These are phyloP conservation scores for Gilbertella persicaria DNA, from an alignment of 371 early-diverging fungal genomes.

Conservation along the genomic window DNA sequence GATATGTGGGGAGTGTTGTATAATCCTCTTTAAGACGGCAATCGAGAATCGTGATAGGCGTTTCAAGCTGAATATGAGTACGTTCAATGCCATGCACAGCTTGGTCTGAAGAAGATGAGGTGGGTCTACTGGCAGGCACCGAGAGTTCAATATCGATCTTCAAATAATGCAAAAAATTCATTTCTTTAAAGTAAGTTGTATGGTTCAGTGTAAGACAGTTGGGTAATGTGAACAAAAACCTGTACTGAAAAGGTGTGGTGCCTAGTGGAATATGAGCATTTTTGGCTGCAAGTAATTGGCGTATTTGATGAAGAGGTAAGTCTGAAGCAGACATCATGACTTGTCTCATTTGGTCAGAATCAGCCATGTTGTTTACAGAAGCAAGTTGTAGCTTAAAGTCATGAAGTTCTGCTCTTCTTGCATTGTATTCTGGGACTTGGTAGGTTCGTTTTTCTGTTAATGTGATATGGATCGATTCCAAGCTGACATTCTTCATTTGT, in stretches of 20 bases:
- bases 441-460: conserved; percentile 43
- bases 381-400: conserved; percentile 39
- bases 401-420: conserved; percentile 35
- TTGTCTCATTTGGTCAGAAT: conserved; percentile 19
- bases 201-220: conserved; percentile 48
- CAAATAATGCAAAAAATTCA: conserved; percentile 40
- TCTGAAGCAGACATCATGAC: conserved; percentile 28
- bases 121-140: conserved; percentile 8
- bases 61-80: conserved; percentile 36
- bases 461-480: conserved; percentile 38
- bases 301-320: conserved; percentile 26
- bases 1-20: conserved; percentile 43
- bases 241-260: conserved; percentile 40
- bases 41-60: conserved; percentile 50
- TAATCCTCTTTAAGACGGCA: conserved; percentile 50
- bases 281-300: conserved; percentile 35
- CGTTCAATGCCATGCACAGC: background rate
- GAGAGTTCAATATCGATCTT: conserved; percentile 43
- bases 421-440: conserved; percentile 45
- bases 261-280: conserved; percentile 47
- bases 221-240: conserved; percentile 42
- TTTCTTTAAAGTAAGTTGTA: conserved; percentile 40
- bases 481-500: conserved; percentile 34
- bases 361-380: conserved; percentile 28
- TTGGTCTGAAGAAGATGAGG: background rate